Conservation (phyloP, 495 filamentous ascomycete species). For the Jackrogersella multiformis region DNA sequence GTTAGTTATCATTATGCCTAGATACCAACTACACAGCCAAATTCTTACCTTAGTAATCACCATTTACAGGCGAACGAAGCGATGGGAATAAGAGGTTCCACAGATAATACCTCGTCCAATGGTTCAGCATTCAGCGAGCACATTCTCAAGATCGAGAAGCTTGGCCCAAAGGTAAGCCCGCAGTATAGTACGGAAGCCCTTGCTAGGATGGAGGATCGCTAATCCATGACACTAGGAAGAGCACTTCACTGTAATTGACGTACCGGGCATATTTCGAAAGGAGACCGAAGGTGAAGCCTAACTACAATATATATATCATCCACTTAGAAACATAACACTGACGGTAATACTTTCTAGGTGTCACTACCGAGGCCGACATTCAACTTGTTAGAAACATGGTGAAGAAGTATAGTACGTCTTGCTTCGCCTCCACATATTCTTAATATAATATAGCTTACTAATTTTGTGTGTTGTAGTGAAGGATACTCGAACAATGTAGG, state of each 20-base stretch:
- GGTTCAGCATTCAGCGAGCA: constrained; percentile 63
- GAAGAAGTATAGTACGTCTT: constrained; percentile 57
- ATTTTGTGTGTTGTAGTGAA: constrained; percentile 26
- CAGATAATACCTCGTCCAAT: constrained; percentile 14
- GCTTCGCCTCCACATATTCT: not conserved
- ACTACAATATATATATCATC: not conserved
- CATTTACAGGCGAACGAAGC: constrained; percentile 50
- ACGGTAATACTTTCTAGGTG: constrained; percentile 16
- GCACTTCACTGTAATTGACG: constrained; percentile 67
- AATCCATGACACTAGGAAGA: constrained; percentile 45
- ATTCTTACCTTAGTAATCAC: too few species aligned
- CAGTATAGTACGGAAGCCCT: not conserved
- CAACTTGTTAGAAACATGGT: constrained; percentile 64
- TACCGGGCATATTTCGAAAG: constrained; percentile 69
- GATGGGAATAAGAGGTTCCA: constrained; percentile 54
- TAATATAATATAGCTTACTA: constrained; percentile 9
- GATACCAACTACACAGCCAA: constrained; percentile 17
- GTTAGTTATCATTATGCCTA: constrained; percentile 22
- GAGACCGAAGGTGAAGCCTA: constrained; percentile 51
- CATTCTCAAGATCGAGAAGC: constrained; percentile 67
- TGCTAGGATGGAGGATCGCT: not conserved
- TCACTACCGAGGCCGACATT: constrained; percentile 59
- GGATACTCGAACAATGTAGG: constrained; percentile 43
- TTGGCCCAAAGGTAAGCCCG: constrained; percentile 56
- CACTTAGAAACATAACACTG: not conserved